Conservation (phyloP, 1,284 basidiomycete genomes). For the Ceraceosorus guamensis region DNA sequence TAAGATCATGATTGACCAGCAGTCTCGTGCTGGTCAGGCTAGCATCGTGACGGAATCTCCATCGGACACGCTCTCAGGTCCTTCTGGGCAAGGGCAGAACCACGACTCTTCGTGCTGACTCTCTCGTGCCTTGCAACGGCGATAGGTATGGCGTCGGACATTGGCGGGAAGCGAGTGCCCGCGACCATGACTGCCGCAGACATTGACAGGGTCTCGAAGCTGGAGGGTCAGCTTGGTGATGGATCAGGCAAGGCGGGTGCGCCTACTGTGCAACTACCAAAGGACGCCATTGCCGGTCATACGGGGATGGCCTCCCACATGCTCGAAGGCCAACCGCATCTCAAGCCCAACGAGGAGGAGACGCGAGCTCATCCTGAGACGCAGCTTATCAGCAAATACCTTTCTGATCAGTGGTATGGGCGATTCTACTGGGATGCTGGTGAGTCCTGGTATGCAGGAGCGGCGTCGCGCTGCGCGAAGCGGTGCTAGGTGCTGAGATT, state of each 20-base stretch:
- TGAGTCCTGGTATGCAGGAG: too few relatives aligned
- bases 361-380: slow-evolving; percentile 11
- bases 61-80: too few relatives aligned
- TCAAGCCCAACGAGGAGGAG: slow-evolving; percentile 18
- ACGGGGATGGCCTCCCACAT: slow-evolving; percentile 26
- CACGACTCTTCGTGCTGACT: too few relatives aligned
- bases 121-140: neutral
- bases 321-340: slow-evolving; percentile 8
- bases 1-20: too few relatives aligned
- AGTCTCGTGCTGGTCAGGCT: too few relatives aligned
- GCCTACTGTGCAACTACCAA: slow-evolving; percentile 24
- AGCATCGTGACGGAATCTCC: too few relatives aligned
- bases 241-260: slow-evolving; percentile 22
- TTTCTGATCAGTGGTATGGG: slow-evolving; percentile 38
- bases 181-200: slow-evolving; percentile 35
- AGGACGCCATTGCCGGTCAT: slow-evolving; percentile 37
- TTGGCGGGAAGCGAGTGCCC: slow-evolving; percentile 28
- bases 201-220: slow-evolving; percentile 32
- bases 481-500: neutral
- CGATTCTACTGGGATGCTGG: slow-evolving; percentile 36
- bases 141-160: slow-evolving; percentile 27
- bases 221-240: slow-evolving; percentile 26
- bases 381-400: slow-evolving; percentile 24
- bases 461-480: too few relatives aligned
- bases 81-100: too few relatives aligned